Base-by-base conservation (phyloP, 176 grass and related monocot genomes). In the Oryza rufipogon region DNA sequence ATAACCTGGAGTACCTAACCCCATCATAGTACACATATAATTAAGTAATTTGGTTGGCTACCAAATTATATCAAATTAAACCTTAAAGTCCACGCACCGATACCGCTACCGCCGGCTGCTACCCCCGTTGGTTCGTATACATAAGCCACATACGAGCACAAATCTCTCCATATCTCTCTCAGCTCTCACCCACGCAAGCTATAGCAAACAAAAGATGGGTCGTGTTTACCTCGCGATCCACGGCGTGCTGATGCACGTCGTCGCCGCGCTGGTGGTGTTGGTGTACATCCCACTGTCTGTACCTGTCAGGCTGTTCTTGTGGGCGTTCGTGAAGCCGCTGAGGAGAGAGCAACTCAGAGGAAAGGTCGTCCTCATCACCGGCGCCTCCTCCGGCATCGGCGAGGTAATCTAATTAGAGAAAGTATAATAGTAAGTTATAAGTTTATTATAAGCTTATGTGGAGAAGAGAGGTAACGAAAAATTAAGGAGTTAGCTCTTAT, bases 301-400 rank as follows among this genome's bases (percentile, higher is more conserved):
- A 0, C 30, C 83, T 10, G 64, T 71, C 77, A 85, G 75, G 80
- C 66, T 93, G 58, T 8, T 90, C 15, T 5, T 63, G 32, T 73
- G 91, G 34, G 56, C 72, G 54, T 77, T 90, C 19, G 77, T 90
- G 34, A 72, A 58, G 51, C 84, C 91, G 19, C 81, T 74, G 15
- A 34, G 23, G 30, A 87, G 75, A 73, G 88, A 90, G 77, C 78
- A 90, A 41, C 70, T 90, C 1, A 66, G 39, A 14, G 81, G 85
- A 23, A 93, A 93, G 66, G 88, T 93, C 14, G 88, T 85, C 41
- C 83, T 90, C 11, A 90, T 93, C 84, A 93, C 85, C 26, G 88
- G 91, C 14, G 88, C 85, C 7, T 90, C 91, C 39, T 93, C 91
- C 20, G 91, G 88, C 81, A 90, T 93, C 52, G 88, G 91, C 61